Conservation (phyloP, 305 asterid species). For the Fraxinus sp. region DNA sequence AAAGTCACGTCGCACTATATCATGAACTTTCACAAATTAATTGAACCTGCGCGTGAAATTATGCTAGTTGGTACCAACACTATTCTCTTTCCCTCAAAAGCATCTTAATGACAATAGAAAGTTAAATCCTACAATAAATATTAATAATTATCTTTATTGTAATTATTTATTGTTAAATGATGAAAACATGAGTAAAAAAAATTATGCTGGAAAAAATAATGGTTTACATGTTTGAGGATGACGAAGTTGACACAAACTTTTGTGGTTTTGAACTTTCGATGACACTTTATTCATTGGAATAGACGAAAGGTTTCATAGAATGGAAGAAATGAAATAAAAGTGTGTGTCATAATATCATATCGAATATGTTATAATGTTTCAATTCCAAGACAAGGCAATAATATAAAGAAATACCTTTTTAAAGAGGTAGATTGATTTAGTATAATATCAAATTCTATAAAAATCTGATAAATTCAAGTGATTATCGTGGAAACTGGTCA, state of each 20-base stretch:
- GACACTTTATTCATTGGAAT: slow-evolving; percentile 15
- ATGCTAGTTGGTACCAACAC: not conserved
- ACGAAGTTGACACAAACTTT: slow-evolving; percentile 18
- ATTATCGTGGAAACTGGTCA: no score
- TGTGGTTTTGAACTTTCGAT: not conserved
- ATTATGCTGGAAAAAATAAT: slow-evolving; percentile 19
- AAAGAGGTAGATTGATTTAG: no score
- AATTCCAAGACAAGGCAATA: not conserved
- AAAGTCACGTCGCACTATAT: slow-evolving; percentile 16
- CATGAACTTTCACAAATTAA: not conserved
- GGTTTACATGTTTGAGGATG: slow-evolving; percentile 6
- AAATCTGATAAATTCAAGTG: no score
- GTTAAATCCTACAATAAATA: slow-evolving; percentile 17
- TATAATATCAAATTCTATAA: no score
- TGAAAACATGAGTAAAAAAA: slow-evolving; percentile 5
- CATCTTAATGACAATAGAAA: slow-evolving; percentile 22
- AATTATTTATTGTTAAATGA: not conserved
- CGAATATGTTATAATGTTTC: no score
- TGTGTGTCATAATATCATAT: no score
- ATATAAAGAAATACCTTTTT: no score
- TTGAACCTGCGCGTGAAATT: slow-evolving; percentile 20
- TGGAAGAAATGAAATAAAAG: no score
- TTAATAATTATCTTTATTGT: not conserved
- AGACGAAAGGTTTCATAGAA: slow-evolving; percentile 25
- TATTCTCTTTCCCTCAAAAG: slow-evolving; percentile 34